Conservation (phyloP, 179 eudicot species). For the Corrigiola litoralis region DNA sequence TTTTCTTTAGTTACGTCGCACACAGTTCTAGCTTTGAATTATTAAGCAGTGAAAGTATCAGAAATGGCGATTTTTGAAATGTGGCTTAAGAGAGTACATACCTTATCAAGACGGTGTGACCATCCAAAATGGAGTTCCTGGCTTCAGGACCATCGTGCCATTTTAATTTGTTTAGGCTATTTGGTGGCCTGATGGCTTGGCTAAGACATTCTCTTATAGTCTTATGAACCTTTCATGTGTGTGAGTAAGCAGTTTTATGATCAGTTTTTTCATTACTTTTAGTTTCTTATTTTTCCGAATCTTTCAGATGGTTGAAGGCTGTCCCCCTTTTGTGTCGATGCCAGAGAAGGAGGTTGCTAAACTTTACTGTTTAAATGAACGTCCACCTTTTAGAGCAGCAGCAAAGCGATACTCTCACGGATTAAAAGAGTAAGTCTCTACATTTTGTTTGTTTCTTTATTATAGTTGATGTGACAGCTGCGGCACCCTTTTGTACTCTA, state of each 20-base stretch:
- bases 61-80: too few species aligned
- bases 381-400: conserved; percentile 40
- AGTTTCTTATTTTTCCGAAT: neutral
- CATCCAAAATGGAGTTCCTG: too few species aligned
- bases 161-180: too few species aligned
- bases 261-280: neutral
- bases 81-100: too few species aligned
- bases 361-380: conserved; percentile 34
- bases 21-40: neutral
- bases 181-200: neutral
- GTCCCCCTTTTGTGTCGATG: conserved; percentile 33
- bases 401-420: conserved; percentile 33
- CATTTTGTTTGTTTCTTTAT: neutral
- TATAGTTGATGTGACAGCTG: neutral
- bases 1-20: neutral
- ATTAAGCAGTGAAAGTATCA: neutral
- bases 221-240: too few species aligned
- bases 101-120: too few species aligned
- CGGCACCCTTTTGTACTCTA: neutral
- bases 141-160: neutral
- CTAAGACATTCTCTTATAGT: neutral
- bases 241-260: neutral
- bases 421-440: conserved; percentile 34
- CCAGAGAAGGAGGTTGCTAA: conserved; percentile 32
- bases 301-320: conserved; percentile 46